Percentiles rank a stretch among this genome's conserved stretches.
These are phyloP conservation scores for Malus sieversii DNA, from an alignment of 306 rosid species.

Conservation along the genomic window DNA sequence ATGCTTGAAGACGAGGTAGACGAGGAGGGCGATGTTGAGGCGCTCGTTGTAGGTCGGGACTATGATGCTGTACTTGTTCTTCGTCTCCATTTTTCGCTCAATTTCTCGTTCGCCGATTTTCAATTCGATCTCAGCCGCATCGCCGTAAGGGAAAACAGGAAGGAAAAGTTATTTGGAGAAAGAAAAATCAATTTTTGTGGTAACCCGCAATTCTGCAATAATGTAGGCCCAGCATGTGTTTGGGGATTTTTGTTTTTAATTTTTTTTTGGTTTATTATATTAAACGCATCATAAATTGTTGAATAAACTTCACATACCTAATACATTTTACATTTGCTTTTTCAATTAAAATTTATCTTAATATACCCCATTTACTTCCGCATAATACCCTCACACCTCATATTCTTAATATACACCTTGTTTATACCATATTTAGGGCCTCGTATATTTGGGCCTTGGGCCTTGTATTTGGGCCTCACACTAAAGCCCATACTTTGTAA, in stretches of 20 bases:
- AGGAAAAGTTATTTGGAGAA: not conserved
- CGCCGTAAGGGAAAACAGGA: not conserved
- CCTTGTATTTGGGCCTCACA: too few relatives aligned
- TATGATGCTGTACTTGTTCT: constrained; percentile 75
- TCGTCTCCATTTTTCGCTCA: constrained; percentile 10
- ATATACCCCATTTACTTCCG: accelerated
- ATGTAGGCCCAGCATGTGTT: not conserved
- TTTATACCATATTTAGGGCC: too few relatives aligned
- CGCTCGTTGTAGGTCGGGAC: constrained; percentile 92
- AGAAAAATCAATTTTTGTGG: not conserved
- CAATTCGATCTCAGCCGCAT: not conserved
- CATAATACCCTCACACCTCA: too few relatives aligned
- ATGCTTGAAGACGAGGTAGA: constrained; percentile 89
- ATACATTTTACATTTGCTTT: too few relatives aligned
- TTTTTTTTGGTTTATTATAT: too few relatives aligned
- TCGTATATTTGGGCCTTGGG: too few relatives aligned
- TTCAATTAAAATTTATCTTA: too few relatives aligned
- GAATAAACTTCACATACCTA: too few relatives aligned
- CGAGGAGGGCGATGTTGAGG: constrained; percentile 79
- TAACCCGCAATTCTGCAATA: not conserved
- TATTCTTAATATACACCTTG: too few relatives aligned
- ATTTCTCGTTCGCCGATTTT: not conserved
- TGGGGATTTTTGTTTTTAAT: not conserved
- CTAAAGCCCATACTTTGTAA: too few relatives aligned
- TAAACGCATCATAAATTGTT: too few relatives aligned